Conservation (phyloP, 1,139 yeast genomes). For the Pichia sp. region DNA sequence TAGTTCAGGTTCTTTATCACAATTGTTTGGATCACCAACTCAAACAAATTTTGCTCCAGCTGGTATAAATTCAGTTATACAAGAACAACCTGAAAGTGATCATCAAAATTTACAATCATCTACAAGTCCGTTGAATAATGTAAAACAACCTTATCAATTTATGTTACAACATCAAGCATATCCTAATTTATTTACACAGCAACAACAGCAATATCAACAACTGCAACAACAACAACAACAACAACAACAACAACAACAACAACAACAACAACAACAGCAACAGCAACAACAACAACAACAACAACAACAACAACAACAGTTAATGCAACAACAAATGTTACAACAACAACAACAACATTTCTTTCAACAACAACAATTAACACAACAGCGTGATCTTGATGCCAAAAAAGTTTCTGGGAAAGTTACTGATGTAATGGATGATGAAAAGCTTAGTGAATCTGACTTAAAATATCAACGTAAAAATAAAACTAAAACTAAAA, state of each 20-base stretch:
- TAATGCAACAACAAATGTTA: constrained; percentile 8
- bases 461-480: too few relatives aligned
- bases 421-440: too few relatives aligned
- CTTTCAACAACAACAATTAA: neutral
- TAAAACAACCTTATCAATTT: constrained; percentile 1
- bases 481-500: too few relatives aligned
- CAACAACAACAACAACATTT: neutral
- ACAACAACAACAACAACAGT: constrained; percentile 15
- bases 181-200: constrained; percentile 32
- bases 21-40: neutral
- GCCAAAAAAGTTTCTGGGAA: neutral
- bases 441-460: too few relatives aligned
- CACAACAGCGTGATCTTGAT: too few relatives aligned
- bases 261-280: constrained; percentile 16
- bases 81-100: neutral
- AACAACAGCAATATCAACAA: constrained; percentile 3
- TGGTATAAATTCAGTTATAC: too few relatives aligned
- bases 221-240: constrained; percentile 4
- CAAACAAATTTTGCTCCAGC: neutral
- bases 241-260: constrained; percentile 13
- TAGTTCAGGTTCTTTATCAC: constrained; percentile 6
- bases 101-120: neutral
- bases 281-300: constrained; percentile 15
- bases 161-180: constrained; percentile 18
- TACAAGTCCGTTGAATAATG: neutral